Base-by-base conservation (phyloP, 805 yeast species). In the Saccharomycopsis selenospora region DNA sequence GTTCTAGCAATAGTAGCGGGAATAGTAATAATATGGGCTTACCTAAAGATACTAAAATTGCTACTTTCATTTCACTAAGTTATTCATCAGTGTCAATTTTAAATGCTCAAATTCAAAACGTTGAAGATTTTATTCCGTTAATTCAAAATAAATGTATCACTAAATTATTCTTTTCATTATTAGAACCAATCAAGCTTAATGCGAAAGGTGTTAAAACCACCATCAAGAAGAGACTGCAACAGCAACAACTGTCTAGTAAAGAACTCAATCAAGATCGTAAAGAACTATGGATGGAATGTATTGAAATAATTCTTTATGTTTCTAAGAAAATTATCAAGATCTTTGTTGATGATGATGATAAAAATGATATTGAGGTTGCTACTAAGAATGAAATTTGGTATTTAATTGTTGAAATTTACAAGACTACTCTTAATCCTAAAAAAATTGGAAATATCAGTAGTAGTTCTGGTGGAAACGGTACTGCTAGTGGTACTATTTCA, bases 51-150 rank as follows among this genome's bases (percentile, higher is more conserved):
- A 49, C 58, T 0, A 72, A 76, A 45, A 72, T 82, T 26, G 86
- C 90, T 2, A 72, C 84, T 0, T 85, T 84, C 56, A 70, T 77
- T 26, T 80, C 85, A 0, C 65, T 79, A 1, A 75, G 89, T 55
- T 72, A 71, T 46, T 56, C 59, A 14, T 69, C 83, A 0, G 64
- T 77, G 42, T 61, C 62, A 4, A 51, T 73, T 13, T 56, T 83
- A n/a, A 52, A 57, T 2, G 51, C 53, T 1, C 70, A 70, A 36
- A 46, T 83, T n/a, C 53, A 56, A 2, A 30, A 50, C 0, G 51
- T 64, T 1, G 50, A 43, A 0, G 69, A 70, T 41, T 61, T 70
- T 18, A 55, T 57, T 2, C 57, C 63, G 0, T 64, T 75, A 23
- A 46, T 81, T 2, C 59, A 66, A 10, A 79, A 79, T 50, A 68